Evolutionary conservation across 306 rosid genomes (phyloP), one percentile per base, ranked within the genome.

Genomic region (Astragalus membranaceus): DNA sequence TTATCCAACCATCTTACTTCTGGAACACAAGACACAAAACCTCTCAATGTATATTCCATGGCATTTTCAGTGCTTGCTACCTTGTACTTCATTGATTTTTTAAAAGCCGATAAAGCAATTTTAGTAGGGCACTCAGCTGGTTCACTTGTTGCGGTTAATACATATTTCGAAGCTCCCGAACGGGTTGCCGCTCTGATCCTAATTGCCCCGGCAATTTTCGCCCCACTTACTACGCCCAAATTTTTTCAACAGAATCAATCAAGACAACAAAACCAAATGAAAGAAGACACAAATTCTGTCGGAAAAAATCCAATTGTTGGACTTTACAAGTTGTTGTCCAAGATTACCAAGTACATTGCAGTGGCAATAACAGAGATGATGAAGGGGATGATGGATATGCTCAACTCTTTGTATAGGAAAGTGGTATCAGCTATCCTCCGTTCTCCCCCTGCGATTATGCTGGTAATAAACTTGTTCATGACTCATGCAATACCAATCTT

Each of bases 71-170:
- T 90, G 84, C 97, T 88, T 76, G 97, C 92, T 74, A 90, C 96
- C 47, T 76, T 93, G 84, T 70, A 78, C 70, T 93, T 93, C 84
- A 73, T 88, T 41, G 82, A 78, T 65, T 80, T 81, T 44, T 72
- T 93, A 59, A 84, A 83, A 58, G 90, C 92, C 56, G 90, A 93
- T 80, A 90, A 93, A 79, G 89, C 77, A 15, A 82, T 90, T 75
- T 62, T 93, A 64, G 85, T 90, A 3, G 98, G 97, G 96, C 98
- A 93, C 79, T 93, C 98, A 70, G 97, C 98, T 68, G 97, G 98
- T 64, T 84, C 88, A 37, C 85, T 88, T 74, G 83, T 87, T 33
- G 98, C 97, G 47, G 86, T 90, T 16, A 81, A 90, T 75, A 72
- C 96, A 23, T 93, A 90, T 72, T 90, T 90, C 73, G 92, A 90